phyloP scores from a whole-genome alignment of 495 filamentous ascomycete species.

The Aspergillus taichungensis region DNA sequence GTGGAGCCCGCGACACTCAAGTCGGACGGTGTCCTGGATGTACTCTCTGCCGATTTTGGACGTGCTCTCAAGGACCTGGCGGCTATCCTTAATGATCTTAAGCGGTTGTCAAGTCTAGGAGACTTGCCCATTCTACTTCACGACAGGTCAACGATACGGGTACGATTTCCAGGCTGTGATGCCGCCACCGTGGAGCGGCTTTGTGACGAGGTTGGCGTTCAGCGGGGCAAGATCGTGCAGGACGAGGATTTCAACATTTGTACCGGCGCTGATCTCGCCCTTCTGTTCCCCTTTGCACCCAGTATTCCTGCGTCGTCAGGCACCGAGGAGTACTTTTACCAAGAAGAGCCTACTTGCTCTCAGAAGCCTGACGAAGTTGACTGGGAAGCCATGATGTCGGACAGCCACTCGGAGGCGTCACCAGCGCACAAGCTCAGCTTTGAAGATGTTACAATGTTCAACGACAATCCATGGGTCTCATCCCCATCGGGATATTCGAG shows the following conservation, averaged over 20 bases:
- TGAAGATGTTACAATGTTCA: slow-evolving; percentile 36
- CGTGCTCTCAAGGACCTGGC: slow-evolving; percentile 77
- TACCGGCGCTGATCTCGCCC: slow-evolving; percentile 58
- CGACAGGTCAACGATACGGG: slow-evolving; percentile 52
- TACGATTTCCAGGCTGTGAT: slow-evolving; percentile 89
- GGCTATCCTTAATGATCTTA: slow-evolving; percentile 70
- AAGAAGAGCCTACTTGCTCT: slow-evolving; percentile 16
- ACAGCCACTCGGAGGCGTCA: slow-evolving; percentile 16
- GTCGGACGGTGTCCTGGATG: slow-evolving; percentile 70
- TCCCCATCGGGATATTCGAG: slow-evolving; percentile 45
- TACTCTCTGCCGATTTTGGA: slow-evolving; percentile 82
- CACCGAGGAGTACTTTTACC: slow-evolving; percentile 28
- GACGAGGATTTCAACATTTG: slow-evolving; percentile 62
- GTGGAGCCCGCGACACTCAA: slow-evolving; percentile 48
- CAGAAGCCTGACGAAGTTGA: slow-evolving; percentile 32
- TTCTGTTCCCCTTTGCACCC: slow-evolving; percentile 81
- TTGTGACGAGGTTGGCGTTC: slow-evolving; percentile 78
- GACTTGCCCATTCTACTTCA: slow-evolving; percentile 74
- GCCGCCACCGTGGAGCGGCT: slow-evolving; percentile 71
- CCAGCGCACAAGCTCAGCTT: slow-evolving; percentile 33
- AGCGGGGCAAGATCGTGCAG: slow-evolving; percentile 65
- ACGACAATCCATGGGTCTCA: slow-evolving; percentile 41
- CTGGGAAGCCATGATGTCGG: slow-evolving; percentile 50
- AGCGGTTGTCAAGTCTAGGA: slow-evolving; percentile 63
- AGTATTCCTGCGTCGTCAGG: slow-evolving; percentile 32